These are phyloP conservation scores for Thraustochytrium sp. DNA, from an alignment of 352 stramenopile species.

Conservation along the genomic window DNA sequence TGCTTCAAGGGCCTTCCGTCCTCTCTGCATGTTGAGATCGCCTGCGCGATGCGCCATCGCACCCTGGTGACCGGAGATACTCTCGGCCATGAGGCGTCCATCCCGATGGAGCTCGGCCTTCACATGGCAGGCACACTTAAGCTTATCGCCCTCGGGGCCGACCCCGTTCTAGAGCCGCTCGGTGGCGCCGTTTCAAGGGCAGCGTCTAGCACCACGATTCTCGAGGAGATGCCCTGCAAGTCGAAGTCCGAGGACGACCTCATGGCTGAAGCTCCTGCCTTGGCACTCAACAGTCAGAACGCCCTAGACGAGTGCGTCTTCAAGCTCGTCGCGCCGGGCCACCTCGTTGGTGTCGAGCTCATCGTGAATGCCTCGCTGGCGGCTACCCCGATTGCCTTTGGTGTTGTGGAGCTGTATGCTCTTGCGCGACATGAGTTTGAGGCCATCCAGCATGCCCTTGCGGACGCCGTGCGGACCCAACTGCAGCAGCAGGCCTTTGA, in stretches of 20 bases:
- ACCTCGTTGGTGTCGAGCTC: conserved; percentile 3
- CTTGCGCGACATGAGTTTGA: background rate
- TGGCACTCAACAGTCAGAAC: no score
- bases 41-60: background rate
- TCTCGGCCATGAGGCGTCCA: background rate
- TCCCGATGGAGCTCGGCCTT: background rate
- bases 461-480: background rate
- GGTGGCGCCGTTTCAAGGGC: background rate
- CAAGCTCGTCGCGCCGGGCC: background rate
- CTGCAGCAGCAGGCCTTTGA: background rate
- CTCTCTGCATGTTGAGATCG: background rate
- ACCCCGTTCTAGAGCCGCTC: background rate
- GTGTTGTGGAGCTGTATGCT: background rate
- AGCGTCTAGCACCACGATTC: background rate
- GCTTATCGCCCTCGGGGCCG: background rate
- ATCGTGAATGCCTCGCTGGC: background rate
- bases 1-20: background rate
- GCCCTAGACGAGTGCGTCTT: background rate
- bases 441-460: background rate
- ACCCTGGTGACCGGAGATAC: background rate
- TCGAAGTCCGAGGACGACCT: background rate
- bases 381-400: background rate
- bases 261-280: background rate
- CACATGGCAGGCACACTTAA: background rate
- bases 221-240: background rate